Evolutionary conservation across 352 stramenopile genomes (phyloP), one percentile per base, ranked within the genome.

Genomic region (Pythium volutum): DNA sequence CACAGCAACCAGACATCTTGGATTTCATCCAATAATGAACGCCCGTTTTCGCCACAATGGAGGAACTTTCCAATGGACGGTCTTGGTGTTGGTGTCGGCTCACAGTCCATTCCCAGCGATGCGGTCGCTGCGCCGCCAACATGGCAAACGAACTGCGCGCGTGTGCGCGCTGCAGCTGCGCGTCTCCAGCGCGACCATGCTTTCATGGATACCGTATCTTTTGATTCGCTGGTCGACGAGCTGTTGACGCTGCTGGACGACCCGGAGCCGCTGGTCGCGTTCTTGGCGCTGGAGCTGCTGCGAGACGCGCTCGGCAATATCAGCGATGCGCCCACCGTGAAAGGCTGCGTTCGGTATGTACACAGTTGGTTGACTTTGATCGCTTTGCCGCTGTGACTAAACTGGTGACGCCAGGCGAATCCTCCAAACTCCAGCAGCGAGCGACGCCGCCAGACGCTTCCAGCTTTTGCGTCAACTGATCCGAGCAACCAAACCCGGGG

Each of bases 381-480:
- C 20, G 6, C 18, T 16, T 5, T 8, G 26, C 4, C 16, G 46
- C 27, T 25, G 22, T 27, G 42, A 31, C 20, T 48, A n/a, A 29
- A 16, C 12, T n/a, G n/a, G 12, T 27, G 10, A 48, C 39, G 45
- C 14, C 4, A 53, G 29, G 27, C 46, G 25, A 6, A 26, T 43
- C 36, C 36, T 43, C 8, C 36, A 43, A 15, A 18, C 36, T 43
- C 36, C 36, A 20, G 14, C 36, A 9, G 1, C 8, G 36, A 43
- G 14, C 18, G 36, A 43, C 36, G 4, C 2, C 7, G 18, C 36
- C 36, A 43, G 14, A 20, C 71, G 76, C 8, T 76, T 88, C 29
- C 75, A 85, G 46, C 51, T 87, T 7, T 41, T 89, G 5, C 80
- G 77, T 26, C 46, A 75, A 20, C 62, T 89, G 27, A 47, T 84